A percentile compares a stretch with the other conserved stretches of the same genome.
phyloP scores from a whole-genome alignment of 495 filamentous ascomycete species.

The Collariella sp. region DNA sequence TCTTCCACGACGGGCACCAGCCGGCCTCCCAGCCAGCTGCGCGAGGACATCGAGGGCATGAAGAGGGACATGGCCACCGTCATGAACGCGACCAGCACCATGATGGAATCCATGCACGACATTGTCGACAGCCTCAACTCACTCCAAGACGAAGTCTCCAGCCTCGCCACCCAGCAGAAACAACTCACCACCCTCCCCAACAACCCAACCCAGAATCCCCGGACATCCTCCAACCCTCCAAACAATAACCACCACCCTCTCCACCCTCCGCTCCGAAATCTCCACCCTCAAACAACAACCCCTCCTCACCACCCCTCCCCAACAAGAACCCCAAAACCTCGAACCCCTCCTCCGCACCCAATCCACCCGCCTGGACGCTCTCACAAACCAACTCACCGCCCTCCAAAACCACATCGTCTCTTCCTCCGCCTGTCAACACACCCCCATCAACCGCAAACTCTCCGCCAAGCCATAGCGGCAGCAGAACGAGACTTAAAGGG shows the following conservation, averaged over 20 bases:
- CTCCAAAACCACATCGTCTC: neutral
- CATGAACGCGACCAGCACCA: constrained; percentile 3
- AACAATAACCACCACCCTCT: constrained; percentile 1
- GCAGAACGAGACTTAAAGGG: constrained; percentile 18
- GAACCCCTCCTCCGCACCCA: constrained; percentile 10
- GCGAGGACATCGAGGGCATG: constrained; percentile 4
- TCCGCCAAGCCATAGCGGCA: constrained; percentile 17
- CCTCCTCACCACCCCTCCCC: neutral
- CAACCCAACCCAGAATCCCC: neutral
- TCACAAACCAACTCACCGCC: neutral
- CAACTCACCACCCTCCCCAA: neutral
- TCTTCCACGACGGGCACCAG: neutral
- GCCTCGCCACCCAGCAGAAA: neutral
- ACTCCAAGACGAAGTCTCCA: constrained; percentile 2
- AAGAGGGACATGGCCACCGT: constrained; percentile 3
- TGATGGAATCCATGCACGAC: constrained; percentile 20
- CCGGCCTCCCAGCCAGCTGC: neutral
- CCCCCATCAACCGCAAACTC: constrained; percentile 5
- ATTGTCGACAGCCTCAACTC: constrained; percentile 10
- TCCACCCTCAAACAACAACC: constrained; percentile 5
- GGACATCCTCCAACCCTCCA: too few relatives aligned
- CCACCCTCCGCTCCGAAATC: constrained; percentile 11
- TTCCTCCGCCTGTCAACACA: neutral
- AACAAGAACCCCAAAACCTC: neutral
- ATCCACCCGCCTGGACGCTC: neutral